Base-by-base conservation (phyloP, 1,284 basidiomycete species). In the Heterobasidion annosum region DNA sequence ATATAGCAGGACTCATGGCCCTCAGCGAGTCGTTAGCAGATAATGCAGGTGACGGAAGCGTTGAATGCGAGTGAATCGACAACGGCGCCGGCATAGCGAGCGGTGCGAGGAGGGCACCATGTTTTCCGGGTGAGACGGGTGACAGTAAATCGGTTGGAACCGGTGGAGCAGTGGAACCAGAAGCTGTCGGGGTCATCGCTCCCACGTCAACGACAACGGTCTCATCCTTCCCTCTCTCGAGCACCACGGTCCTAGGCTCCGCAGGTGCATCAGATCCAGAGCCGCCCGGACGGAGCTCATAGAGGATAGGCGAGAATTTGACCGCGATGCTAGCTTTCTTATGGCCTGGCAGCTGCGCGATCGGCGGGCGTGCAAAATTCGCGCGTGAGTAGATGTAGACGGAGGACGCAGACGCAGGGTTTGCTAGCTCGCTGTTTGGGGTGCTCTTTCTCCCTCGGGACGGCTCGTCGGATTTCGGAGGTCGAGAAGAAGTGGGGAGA, bases 331-430 rank as follows among this genome's bases (percentile, higher is more conserved):
- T 93, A 0, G 94, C 88, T 58, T 96, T 96, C 73, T 94, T 94
- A 73, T 98, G 93, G 0, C 97, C 97, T 0, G 97, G 95, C 2
- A 99, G 76, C 65, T 95, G 93, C 2, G 94, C 96, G 54, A 99
- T 85, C 0, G 97, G 96, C 0, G 91, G 85, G 48, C 91, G 79
- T 1, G 91, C 85, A 67, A 99, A 90, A 69, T 96, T 98, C 18
- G 91, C 92, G 35, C 96, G 82, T 3, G 93, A 93, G 71, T 99
- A 99, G 62, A 99, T 91, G 72, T 91, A 98, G 15, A 98, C 96
- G 0, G 93, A 90, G 40, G 78, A 85, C 32, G 59, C 72, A 46
- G 68, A 69, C 48, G 67, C 59, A 56, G 70, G 65, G 51, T 66
- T 63, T 3, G 68, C 67, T 12, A 55, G 37, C 52, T 65, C 58